Evolutionary conservation across 202 grass and related monocot genomes (phyloP), one percentile per base, ranked within the genome.

Genomic region (Zizania palustris): DNA sequence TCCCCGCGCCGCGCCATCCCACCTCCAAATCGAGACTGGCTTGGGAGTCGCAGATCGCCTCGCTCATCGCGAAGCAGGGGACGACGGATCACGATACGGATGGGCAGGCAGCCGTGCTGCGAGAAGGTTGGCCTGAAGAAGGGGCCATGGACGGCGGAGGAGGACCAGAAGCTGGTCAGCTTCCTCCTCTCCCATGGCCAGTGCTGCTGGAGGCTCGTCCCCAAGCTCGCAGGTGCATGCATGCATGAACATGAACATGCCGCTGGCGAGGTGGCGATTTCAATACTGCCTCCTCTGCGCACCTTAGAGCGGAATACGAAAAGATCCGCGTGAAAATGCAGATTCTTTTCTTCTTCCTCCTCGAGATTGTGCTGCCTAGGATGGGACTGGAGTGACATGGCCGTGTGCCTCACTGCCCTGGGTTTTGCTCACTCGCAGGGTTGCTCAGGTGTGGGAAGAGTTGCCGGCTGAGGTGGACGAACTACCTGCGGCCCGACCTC

Each of bases 51-150:
- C 4, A 50, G 48, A 20, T 20, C 18, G 51, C 51, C 40, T 20
- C n/a, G 15, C 46, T 19, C n/a, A 19, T 19, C 16, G 50, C 1
- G 50, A 3, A 11, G 1, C 4, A 48, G 45, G 45, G 15, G 46
- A 49, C 40, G 46, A 49, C 40, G 28, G 28, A 28, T 28, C 28
- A 28, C 28, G 2, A 2, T 28, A 33, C 50, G 75, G 83, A 97
- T 97, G 94, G 94, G 91, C 20, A 88, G 94, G 80, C 88, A 88
- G 64, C 94, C 94, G 38, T 94, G 89, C 76, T 97, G 91, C 80
- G 94, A 85, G 33, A 92, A 93, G 70, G 88, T 90, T 71, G 88
- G 94, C 5, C 51, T 97, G 16, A 97, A 93, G 86, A 97, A 91
- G 85, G 93, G 94, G 5, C 86, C 93, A 9, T 97, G 94, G 94